Base-by-base conservation (phyloP, 306 rosid genomes). In the Castanopsis chinensis region DNA sequence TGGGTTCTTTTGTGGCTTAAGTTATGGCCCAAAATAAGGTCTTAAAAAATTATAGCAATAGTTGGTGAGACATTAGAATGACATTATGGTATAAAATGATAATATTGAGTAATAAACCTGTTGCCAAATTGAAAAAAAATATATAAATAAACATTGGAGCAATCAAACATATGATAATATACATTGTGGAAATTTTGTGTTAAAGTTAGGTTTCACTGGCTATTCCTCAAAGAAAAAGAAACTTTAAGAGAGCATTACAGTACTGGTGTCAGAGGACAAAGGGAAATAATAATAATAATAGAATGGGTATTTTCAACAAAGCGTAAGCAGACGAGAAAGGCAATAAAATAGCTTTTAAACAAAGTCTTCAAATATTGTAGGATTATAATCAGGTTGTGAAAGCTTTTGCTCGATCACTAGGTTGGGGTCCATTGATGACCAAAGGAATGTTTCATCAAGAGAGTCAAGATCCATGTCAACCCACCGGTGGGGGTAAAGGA, bases 381-480 rank as follows among this genome's bases (percentile, higher is more conserved):
- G 90, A 89, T 81, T 83, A 82, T 37, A 82, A 84, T 58, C 80
- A 83, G 72, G 84, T 76, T 61, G 72, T 41, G 85, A 76, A 25
- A 64, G 30, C 80, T 82, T 49, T 11, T 10, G 53, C 4, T 49
- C 27, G 27, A 25, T 25, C 14, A 13, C 53, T 49, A 49, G 90
- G 28, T 69, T 89, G 89, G 84, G 84, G 67, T 84, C 87, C 83
- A 85, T 87, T 72, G 58, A 88, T 81, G 90, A 81, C 72, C 57
- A 3, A 53, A 82, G 81, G 95, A 92, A 92, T 92, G 97, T 92
- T 92, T 90, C 91, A 88, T 88, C 55, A 75, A 86, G 91, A 92
- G 92, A 84, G 93, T 92, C 97, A 92, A 91, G 84, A 90, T 84
- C 91, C 90, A 88, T 91, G 99, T 94, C 95, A 94, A 92, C 89